Evolutionary conservation across 1,284 basidiomycete species (phyloP), one percentile per base, ranked within the genome.

Genomic region (Pseudomicrostroma phylloplanum): DNA sequence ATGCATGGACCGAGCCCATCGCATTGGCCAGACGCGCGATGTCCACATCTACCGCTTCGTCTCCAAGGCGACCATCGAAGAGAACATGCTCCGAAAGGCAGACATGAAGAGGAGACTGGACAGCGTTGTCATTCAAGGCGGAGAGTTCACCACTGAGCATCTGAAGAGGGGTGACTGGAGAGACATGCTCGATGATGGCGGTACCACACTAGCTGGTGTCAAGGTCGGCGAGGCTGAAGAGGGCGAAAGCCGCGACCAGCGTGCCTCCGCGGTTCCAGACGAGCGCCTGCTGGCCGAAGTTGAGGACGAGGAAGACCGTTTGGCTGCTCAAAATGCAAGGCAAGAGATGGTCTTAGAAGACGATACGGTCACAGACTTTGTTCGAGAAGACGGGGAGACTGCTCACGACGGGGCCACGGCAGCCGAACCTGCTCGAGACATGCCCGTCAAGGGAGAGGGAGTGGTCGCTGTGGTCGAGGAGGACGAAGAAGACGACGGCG

Each of bases 1-100:
- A 80, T 96, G 93, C 80, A 93, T 96, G 82, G 93, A 97, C 80
- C 86, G 92, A 30, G 91, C 91, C 0, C 91, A 93, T 74, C 89
- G 91, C 7, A 97, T 97, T 70, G 93, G 93, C 9, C 93, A 97
- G 80, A 96, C 93, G 57, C 87, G 93, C 26, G 92, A 96, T 73
- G 94, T 97, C 11, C 91, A 96, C 78, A 94, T 97, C 71, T 96
- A 96, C 80, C 89, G 93, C 7, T 92, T 97, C 79, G 88, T 97
- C 55, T 93, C 91, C 4, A 84, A 87, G 68, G 86, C 91, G 80
- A 96, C 93, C 0, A 91, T 97, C 55, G 94, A 97, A 81, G 93
- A 96, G 81, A 92, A 92, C 63, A 91, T 97, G 86, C 85, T 96
- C 42, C 87, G 89, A 64, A 96, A 96, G 80, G 93, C 93, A 15